A percentile compares a stretch with the other conserved stretches of the same genome.
These are phyloP conservation scores for Sideroxylon spinosum DNA, from an alignment of 179 eudicot species.

Conservation along the genomic window DNA sequence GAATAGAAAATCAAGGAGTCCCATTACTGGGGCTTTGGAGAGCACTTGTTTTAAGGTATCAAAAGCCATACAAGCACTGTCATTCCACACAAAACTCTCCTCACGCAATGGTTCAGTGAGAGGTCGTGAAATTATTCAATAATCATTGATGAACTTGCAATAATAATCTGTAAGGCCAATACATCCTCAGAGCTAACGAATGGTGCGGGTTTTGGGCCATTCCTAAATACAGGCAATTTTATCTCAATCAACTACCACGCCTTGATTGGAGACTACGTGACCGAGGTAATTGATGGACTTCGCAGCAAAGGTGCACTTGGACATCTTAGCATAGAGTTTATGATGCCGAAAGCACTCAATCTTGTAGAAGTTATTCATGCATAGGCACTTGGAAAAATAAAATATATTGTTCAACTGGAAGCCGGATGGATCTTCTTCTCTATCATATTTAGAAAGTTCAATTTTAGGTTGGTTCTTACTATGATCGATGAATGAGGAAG, in stretches of 20 bases:
- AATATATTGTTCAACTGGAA: too few relatives aligned
- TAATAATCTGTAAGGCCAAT: background rate
- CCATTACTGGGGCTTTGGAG: background rate
- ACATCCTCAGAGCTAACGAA: background rate
- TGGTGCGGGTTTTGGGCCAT: background rate
- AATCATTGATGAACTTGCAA: too few relatives aligned
- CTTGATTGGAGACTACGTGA: background rate
- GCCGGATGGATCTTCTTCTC: too few relatives aligned
- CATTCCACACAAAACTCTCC: background rate
- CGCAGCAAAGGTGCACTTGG: background rate
- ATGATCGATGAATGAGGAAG: too few relatives aligned
- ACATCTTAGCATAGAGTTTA: background rate
- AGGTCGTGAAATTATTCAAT: too few relatives aligned
- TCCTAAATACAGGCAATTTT: background rate
- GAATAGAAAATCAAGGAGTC: background rate
- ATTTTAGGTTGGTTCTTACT: too few relatives aligned
- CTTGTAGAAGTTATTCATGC: background rate
- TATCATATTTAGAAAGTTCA: too few relatives aligned
- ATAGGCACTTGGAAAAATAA: too few relatives aligned
- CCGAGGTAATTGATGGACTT: background rate
- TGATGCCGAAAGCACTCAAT: background rate
- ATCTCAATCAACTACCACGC: background rate
- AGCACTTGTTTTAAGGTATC: background rate
- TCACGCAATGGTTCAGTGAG: background rate
- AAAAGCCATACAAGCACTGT: background rate